Evolutionary conservation across 2,329 filamentous ascomycete genomes (phyloP).

Genomic region (Phaeosphaeria sp.): DNA sequence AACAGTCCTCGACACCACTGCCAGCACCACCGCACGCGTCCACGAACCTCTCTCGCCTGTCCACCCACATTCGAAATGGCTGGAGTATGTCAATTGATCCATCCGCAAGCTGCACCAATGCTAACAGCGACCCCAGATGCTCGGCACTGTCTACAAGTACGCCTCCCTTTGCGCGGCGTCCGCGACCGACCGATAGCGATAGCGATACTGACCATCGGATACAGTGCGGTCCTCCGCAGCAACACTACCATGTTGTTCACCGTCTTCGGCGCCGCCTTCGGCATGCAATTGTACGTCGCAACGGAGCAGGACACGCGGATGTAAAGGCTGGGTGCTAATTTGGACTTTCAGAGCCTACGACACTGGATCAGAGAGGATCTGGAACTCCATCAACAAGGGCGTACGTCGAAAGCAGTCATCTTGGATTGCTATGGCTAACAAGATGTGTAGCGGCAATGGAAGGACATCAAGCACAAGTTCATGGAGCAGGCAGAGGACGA

Average conservation of each 20-base stretch:
- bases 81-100: constrained; percentile 58
- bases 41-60: constrained; percentile 25
- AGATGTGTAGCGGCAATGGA: constrained; percentile 88
- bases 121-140: constrained; percentile 53
- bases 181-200: constrained; percentile 10
- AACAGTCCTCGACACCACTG: constrained; percentile 26
- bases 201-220: constrained; percentile 37
- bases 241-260: constrained; percentile 88
- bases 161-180: constrained; percentile 32
- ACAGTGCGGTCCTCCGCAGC: constrained; percentile 81
- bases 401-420: constrained; percentile 56
- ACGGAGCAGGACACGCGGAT: constrained; percentile 3
- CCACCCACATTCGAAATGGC: constrained; percentile 61
- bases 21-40: constrained; percentile 31
- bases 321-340: constrained; percentile 25
- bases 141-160: constrained; percentile 62
- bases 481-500: constrained; percentile 73
- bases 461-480: constrained; percentile 95
- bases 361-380: constrained; percentile 79
- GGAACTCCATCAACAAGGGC: constrained; percentile 90
- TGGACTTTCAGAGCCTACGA: constrained; percentile 75
- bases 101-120: neutral
- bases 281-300: constrained; percentile 83
- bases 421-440: constrained; percentile 32
- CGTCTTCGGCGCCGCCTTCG: constrained; percentile 88